Conservation (phyloP, 768 basidiomycete genomes). For the Cystobasidium onofrii region DNA sequence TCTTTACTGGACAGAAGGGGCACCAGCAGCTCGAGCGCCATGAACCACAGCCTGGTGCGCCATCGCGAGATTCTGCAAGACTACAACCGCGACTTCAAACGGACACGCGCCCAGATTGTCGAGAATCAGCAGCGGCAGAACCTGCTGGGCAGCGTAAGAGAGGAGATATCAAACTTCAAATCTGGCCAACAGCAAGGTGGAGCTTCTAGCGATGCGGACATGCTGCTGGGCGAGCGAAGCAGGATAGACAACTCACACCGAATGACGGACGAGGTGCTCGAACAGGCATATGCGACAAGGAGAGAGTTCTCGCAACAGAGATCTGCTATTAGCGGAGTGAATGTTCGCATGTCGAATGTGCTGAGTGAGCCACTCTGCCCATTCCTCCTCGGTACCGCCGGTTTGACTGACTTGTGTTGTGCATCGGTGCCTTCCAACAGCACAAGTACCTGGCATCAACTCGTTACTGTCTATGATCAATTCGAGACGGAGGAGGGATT, state of each 20-base stretch:
- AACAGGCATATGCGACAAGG: slow-evolving; percentile 94
- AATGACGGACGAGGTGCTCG: slow-evolving; percentile 86
- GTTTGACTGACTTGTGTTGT: background rate
- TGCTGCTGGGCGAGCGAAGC: slow-evolving; percentile 74
- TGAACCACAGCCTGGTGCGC: slow-evolving; percentile 70
- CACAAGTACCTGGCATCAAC: slow-evolving; percentile 79
- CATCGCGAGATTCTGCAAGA: slow-evolving; percentile 86
- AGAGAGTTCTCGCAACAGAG: slow-evolving; percentile 83
- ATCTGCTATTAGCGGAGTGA: slow-evolving; percentile 64
- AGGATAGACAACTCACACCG: slow-evolving; percentile 84
- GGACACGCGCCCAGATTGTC: slow-evolving; percentile 78
- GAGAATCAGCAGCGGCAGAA: slow-evolving; percentile 77
- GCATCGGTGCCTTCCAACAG: background rate
- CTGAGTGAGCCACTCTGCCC: slow-evolving; percentile 63
- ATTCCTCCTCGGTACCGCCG: background rate
- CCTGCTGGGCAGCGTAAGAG: slow-evolving; percentile 77
- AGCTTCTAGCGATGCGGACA: slow-evolving; percentile 54
- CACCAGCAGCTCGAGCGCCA: slow-evolving; percentile 62
- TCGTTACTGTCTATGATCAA: slow-evolving; percentile 86
- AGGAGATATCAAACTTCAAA: slow-evolving; percentile 59
- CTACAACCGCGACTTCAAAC: slow-evolving; percentile 68
- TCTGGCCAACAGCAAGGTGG: slow-evolving; percentile 12
- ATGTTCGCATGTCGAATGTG: slow-evolving; percentile 72
- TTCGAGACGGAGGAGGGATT: slow-evolving; percentile 76
- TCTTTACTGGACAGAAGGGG: slow-evolving; percentile 55